Base-by-base conservation (phyloP, 2,329 filamentous ascomycete genomes). In the Fusarium lyarnte region DNA sequence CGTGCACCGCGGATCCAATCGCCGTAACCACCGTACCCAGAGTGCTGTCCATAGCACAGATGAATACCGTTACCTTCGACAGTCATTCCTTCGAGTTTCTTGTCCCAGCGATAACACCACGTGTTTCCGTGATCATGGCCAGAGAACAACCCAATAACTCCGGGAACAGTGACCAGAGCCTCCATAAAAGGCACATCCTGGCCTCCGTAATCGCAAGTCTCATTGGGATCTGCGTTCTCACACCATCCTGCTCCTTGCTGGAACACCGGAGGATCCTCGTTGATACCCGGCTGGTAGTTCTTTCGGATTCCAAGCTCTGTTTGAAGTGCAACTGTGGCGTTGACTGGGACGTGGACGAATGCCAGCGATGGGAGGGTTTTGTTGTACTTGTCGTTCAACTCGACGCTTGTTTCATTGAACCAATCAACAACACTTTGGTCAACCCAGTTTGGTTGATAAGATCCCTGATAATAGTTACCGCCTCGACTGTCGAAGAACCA, bases 401-500 rank as follows among this genome's bases (percentile, higher is more conserved):
- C 55, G 1, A 52, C 55, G 19, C 85, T 78, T 5, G 76, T 66
- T 2, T 74, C 70, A 9, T 76, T 74, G 74, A 86, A 87, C 85
- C 86, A 87, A 4, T 79, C 66, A 1, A 85, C 85, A 16, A 86
- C 85, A 13, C 78, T 79, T 9, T 67, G 57, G 55, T 86, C 82
- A 6, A 87, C 85, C 85, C 85, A 87, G 63, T 83, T 80, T 74
- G 46, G 77, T 61, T 19, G 78, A 54, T 58, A 82, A 58, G 47
- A 72, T 74, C 69, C 74, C 64, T 86, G 85, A 73, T 85, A 89
- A 53, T 84, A 82, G 57, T 83, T 82, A 12, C 90, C 90, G 39
- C 91, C 90, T 21, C 87, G 84, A 61, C 85, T 88, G 75, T 94
- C 92, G 74, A 94, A 93, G 81, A 93, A 93, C 90, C 91, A 94